Conservation (phyloP, 768 basidiomycete species). For the Panus rudis region DNA sequence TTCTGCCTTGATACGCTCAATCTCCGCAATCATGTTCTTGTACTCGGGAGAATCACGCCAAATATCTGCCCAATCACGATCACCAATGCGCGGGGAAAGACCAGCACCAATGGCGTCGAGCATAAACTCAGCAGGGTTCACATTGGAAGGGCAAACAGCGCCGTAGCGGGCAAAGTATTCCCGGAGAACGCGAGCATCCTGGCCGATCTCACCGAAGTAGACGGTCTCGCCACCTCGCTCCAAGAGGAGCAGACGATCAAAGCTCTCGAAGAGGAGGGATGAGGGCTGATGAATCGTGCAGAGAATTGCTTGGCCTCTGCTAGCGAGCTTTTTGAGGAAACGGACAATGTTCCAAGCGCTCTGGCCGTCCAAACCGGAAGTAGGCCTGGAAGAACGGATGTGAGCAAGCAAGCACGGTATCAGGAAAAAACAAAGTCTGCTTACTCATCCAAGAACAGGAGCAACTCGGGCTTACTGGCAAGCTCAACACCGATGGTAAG, state of each 20-base stretch:
- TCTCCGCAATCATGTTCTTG: conserved; percentile 31
- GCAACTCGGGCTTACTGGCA: conserved; percentile 75
- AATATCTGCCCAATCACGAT: conserved; percentile 80
- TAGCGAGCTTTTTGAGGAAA: conserved; percentile 76
- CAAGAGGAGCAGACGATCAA: conserved; percentile 63
- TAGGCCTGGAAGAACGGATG: conserved; percentile 28
- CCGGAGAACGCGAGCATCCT: conserved; percentile 58
- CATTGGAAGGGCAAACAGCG: conserved; percentile 64
- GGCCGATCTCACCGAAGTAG: conserved; percentile 89
- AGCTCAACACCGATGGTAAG: conserved; percentile 90
- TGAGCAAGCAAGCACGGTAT: conserved; percentile 28
- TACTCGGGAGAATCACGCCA: conserved; percentile 73
- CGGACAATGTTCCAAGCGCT: conserved; percentile 79
- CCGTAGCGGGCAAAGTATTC: conserved; percentile 75
- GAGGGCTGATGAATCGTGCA: conserved; percentile 91
- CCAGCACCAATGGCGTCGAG: conserved; percentile 86
- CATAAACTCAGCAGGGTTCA: conserved; percentile 74
- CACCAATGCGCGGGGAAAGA: conserved; percentile 60
- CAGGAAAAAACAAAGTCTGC: not conserved
- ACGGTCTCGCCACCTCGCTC: conserved; percentile 83
- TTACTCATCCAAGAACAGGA: conserved; percentile 52
- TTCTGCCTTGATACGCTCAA: conserved; percentile 32
- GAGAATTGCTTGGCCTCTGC: conserved; percentile 82
- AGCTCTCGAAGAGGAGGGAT: conserved; percentile 79
- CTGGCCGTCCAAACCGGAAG: conserved; percentile 51